A percentile compares a stretch with the other conserved stretches of the same genome.
Evolutionary conservation across 371 early-diverging fungal species (phyloP).

Genomic region (Actinomucor elegans): DNA sequence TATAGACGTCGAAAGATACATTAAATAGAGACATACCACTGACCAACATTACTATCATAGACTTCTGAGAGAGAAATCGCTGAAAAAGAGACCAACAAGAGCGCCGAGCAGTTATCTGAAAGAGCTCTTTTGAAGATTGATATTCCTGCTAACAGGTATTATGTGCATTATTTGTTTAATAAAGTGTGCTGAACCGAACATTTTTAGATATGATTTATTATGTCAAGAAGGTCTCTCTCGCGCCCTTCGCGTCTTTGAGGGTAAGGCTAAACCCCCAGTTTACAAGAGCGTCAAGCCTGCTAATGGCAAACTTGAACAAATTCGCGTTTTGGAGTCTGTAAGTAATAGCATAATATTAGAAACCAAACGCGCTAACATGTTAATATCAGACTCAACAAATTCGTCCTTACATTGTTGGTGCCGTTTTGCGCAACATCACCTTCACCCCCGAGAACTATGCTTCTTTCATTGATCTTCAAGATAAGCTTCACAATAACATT

Average conservation of each 20-base stretch:
- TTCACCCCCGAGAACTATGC: constrained; percentile 87
- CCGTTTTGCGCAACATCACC: constrained; percentile 89
- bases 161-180: no score
- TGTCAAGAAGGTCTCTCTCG: constrained; percentile 94
- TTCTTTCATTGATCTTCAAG: constrained; percentile 98
- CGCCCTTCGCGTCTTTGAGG: constrained; percentile 83
- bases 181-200: no score
- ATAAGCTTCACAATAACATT: constrained; percentile 98
- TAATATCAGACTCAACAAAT: constrained; percentile 63
- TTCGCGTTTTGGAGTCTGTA: constrained; percentile 57
- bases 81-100: constrained; percentile 56
- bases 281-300: constrained; percentile 64
- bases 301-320: constrained; percentile 60
- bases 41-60: constrained; percentile 57
- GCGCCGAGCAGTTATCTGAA: constrained; percentile 69
- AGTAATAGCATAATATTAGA: not conserved
- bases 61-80: constrained; percentile 80
- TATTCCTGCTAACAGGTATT: constrained; percentile 98
- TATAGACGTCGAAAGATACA: no score
- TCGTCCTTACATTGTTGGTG: constrained; percentile 93
- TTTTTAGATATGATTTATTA: constrained; percentile 91
- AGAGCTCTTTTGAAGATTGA: constrained; percentile 95
- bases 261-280: constrained; percentile 62
- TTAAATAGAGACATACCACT: no score
- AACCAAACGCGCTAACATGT: not conserved